Evolutionary conservation across 495 filamentous ascomycete species (phyloP).

Genomic region (Neurospora sp.): DNA sequence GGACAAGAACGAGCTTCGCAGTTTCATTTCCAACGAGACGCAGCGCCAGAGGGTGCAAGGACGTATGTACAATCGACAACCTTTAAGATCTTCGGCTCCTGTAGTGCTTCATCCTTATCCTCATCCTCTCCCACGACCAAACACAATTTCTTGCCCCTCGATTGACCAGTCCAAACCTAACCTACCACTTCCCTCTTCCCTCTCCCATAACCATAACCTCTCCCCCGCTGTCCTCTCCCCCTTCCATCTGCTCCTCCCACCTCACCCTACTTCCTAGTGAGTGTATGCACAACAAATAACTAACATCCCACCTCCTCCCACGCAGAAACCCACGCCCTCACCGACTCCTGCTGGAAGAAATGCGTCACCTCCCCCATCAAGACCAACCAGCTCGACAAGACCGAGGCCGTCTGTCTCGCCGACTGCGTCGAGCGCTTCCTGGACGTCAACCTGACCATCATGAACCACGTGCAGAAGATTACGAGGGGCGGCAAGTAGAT

Average conservation of each 20-base stretch:
- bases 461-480: slow-evolving; percentile 61
- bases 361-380: slow-evolving; percentile 59
- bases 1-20: slow-evolving; percentile 80
- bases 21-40: slow-evolving; percentile 66
- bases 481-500: neutral
- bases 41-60: slow-evolving; percentile 74
- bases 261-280: no score
- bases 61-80: slow-evolving; percentile 39
- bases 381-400: slow-evolving; percentile 54
- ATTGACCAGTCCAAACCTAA: neutral
- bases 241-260: neutral
- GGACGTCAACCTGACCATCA: slow-evolving; percentile 70
- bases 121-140: neutral
- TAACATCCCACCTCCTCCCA: neutral
- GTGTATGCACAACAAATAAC: neutral
- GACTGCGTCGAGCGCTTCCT: slow-evolving; percentile 93
- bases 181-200: neutral
- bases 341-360: slow-evolving; percentile 88
- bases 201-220: neutral
- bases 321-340: slow-evolving; percentile 50
- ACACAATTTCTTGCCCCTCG: neutral
- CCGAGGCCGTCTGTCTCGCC: slow-evolving; percentile 69
- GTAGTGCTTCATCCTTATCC: neutral
- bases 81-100: no score
- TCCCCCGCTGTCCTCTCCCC: neutral